A percentile compares a stretch with the other conserved stretches of the same genome.
These are phyloP conservation scores for Lyophyllum atratum DNA, from an alignment of 768 basidiomycete species.

Conservation along the genomic window DNA sequence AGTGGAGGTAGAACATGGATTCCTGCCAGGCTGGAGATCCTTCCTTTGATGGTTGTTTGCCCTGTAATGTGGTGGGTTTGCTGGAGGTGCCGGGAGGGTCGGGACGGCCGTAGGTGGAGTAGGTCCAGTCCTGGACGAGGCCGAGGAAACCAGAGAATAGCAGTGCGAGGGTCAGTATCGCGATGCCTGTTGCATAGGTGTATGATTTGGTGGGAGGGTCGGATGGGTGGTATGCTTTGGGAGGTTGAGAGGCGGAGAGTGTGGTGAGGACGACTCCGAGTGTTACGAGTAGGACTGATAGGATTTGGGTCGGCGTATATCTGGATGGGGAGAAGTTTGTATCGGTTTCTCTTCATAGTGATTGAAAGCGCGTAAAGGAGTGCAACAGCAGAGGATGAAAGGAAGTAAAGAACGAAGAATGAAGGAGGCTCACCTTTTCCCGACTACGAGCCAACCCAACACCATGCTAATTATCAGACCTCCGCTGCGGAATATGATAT, in stretches of 20 bases:
- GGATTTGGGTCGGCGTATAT: constrained; percentile 64
- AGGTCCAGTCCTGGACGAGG: constrained; percentile 82
- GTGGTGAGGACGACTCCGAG: constrained; percentile 80
- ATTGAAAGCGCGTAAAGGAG: background rate
- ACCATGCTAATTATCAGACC: constrained; percentile 84
- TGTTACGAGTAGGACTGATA: constrained; percentile 81
- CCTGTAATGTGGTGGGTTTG: background rate
- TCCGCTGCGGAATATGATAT: constrained; percentile 92
- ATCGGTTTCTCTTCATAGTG: constrained; percentile 15
- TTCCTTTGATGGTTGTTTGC: background rate
- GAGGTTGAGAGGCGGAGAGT: constrained; percentile 62
- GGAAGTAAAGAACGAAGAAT: background rate
- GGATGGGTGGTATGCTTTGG: constrained; percentile 10
- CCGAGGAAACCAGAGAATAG: constrained; percentile 82
- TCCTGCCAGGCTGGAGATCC: constrained; percentile 68
- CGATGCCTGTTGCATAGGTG: constrained; percentile 71
- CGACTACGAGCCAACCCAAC: constrained; percentile 68
- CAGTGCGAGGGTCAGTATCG: constrained; percentile 74
- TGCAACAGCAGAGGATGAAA: background rate
- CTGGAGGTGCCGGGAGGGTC: constrained; percentile 13
- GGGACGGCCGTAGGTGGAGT: constrained; percentile 40
- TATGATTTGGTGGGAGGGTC: constrained; percentile 25
- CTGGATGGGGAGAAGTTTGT: constrained; percentile 32
- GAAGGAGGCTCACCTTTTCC: constrained; percentile 54
- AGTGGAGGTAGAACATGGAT: constrained; percentile 89